Base-by-base conservation (phyloP, 441 rosid genomes). In the Mallotus repandus region DNA sequence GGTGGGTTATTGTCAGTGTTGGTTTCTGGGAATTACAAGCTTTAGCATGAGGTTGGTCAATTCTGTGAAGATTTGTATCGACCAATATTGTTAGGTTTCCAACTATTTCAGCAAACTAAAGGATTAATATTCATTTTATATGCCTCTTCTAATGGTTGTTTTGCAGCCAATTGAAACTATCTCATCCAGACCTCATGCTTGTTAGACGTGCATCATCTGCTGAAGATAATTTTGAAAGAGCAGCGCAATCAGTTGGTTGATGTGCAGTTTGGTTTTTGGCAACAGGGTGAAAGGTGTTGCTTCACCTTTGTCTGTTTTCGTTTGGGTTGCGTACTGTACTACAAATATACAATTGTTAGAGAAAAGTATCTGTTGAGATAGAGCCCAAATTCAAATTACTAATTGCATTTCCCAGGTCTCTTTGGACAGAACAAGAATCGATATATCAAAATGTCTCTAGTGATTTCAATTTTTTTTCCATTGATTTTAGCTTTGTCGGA, bases 141-240 rank as follows among this genome's bases (percentile, higher is more conserved):
- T 25, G 29, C 61, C 14, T 29, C 21, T 32, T 57, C 48, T 2
- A 8, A 19, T 67, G 59, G 7, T 71, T 72, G 68, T 53, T 66
- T 80, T 87, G 87, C 98, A 95, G 97, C 89, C 99, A 91, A 81
- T 85, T 93, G 90, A 95, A 89, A 77, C 89, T 93, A 69, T 87
- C 94, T 53, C 88, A 88, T 82, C 95, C 93, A 54, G 88, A 88
- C 45, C 93, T 91, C 70, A 38, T 86, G 32, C 95, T 95, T 25
- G 91, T 91, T 65, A 91, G 83, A 75, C 95, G 91, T 9, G 71
- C 86, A 38, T 74, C 92, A 16, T 75, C 89, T 46, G 98, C 97
- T 0, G 97, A 91, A 78, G 95, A 89, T 66, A 88, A 75, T 86
- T 93, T 95, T 45, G 96, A 91, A 82, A 93, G 98, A 83, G 96